Evolutionary conservation across 352 stramenopile genomes (phyloP), one percentile per base, ranked within the genome.

Genomic region (Elongisporangium anandrum): DNA sequence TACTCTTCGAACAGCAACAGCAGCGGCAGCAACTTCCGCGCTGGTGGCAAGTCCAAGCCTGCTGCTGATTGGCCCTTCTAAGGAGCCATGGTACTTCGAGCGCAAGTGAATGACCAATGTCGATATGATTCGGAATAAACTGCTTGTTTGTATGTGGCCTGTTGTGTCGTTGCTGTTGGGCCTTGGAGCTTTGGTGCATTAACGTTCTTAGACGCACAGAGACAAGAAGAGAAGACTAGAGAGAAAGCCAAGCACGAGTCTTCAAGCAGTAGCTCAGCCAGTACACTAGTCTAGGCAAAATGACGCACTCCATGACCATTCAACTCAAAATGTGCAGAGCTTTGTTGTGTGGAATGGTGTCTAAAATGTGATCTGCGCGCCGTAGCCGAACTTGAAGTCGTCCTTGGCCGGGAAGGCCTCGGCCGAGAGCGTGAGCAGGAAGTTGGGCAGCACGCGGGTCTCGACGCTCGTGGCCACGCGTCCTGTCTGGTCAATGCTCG

Each of bases 301-400:
- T 26, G 22, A 54, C 51, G 53, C 51, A 64, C 24, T 8, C 24
- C 48, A 64, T 39, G 52, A 56, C 29, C 29, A 41, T 41, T 41
- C 29, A 41, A 41, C 29, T 41, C 29, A 41, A 41, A 41, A 41
- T 15, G 29, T 41, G 29, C 29, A 41, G 29, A 41, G 29, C 29
- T 17, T 55, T 55, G 49, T 29, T 29, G 38, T 41, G 50, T 64
- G 60, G 56, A 50, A 20, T 64, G 61, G 52, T 63, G 59, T 81
- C 73, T 92, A 92, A 72, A 92, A 92, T 60, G 82, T 89, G 81
- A 95, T 84, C 77, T 95, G 83, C 59, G 86, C 84, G 61, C 87
- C 87, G 66, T 96, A 96, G 68, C 87, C 87, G 79, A 96, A 95
- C 72, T 94, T 94, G 72, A 95, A 92, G 61, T 93, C 87, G 67